Base-by-base conservation (phyloP, 2,329 filamentous ascomycete species). In the Nothophoma quercina region DNA sequence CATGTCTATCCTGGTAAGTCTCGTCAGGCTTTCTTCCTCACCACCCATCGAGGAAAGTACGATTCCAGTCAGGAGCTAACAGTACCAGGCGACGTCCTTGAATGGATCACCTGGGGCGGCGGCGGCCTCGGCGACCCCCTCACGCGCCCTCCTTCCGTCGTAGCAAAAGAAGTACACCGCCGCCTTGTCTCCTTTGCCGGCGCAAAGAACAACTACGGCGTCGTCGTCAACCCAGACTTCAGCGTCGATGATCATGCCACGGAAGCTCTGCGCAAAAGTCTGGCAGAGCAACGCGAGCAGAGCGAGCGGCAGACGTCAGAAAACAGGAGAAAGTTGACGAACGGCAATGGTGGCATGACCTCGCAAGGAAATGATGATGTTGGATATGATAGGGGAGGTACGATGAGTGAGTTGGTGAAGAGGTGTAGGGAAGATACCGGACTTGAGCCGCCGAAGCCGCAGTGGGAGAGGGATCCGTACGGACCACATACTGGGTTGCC, bases 101-200 rank as follows among this genome's bases (percentile, higher is more conserved):
- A 81, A 65, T 81, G 76, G 76, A 73, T 79, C 23, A 81, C 79
- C 4, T 81, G 78, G 79, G 78, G 79, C 36, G 79, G 78, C 22
- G 79, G 78, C 18, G 78, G 79, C 2, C 72, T 81, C 10, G 79
- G 79, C 25, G 78, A 81, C 60, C 75, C 78, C 0, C 65, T 81
- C 5, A 75, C 73, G 0, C 72, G 79, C 0, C 76, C 79, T 0
- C 68, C 75, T 0, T 66, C 73, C 21, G 75, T 72, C 32, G 79
- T 82, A 8, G 78, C 78, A 1, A 61, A 75, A 8, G 80, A 82
- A 59, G 77, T 80, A 1, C 76, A 76, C 41, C 74, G 76, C 25
- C 73, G 73, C 30, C 71, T 80, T 16, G 78, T 81, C 13, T 78
- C 75, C 0, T 15, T 76, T 1, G 63, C 75, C 5, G 79, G 79